Conservation (phyloP, 345 rosid species). For the Populus ilicifolia region DNA sequence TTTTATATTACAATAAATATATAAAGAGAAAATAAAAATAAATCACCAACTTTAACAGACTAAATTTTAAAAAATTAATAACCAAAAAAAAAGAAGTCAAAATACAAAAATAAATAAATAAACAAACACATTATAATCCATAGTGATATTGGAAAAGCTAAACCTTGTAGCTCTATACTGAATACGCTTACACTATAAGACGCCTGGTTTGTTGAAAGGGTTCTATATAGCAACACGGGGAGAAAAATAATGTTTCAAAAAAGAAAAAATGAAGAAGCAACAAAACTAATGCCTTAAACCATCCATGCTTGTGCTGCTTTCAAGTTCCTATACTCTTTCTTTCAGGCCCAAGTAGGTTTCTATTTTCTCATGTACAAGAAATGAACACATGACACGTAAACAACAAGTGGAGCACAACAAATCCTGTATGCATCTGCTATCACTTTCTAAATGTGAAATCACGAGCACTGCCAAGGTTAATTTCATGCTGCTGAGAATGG, state of each 20-base stretch:
- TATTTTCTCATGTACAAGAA: slow-evolving; percentile 4
- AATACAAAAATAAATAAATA: too few species aligned
- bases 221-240: not conserved
- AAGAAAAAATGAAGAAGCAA: not conserved
- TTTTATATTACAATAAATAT: too few species aligned
- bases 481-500: slow-evolving; percentile 20
- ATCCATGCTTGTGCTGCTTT: not conserved
- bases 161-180: too few species aligned
- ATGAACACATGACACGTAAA: not conserved
- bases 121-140: too few species aligned
- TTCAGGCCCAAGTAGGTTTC: not conserved
- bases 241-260: not conserved
- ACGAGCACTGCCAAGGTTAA: not conserved
- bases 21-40: too few species aligned
- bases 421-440: not conserved
- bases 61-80: too few species aligned
- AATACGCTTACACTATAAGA: not conserved
- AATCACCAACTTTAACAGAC: too few species aligned
- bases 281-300: not conserved
- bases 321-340: not conserved
- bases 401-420: not conserved
- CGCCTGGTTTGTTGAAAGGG: not conserved
- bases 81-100: too few species aligned
- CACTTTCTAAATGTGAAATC: slow-evolving; percentile 21
- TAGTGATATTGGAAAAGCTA: too few species aligned